These are phyloP conservation scores for Micractinium conductrix DNA, from an alignment of 139 green algal species.

Conservation along the genomic window DNA sequence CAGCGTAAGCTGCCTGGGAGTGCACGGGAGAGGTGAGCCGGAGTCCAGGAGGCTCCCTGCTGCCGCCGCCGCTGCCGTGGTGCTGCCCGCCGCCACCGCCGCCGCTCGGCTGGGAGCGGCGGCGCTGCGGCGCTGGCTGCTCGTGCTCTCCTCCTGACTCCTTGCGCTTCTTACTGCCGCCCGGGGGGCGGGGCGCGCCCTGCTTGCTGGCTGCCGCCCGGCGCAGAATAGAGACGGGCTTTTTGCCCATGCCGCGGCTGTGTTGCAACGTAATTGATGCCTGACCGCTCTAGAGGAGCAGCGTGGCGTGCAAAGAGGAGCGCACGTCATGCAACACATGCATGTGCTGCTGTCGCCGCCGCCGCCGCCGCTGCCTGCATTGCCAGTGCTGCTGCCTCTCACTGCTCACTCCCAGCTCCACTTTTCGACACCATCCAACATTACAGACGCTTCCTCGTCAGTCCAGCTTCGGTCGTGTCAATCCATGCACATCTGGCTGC, in stretches of 20 bases:
- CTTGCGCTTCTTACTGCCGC: too few species aligned
- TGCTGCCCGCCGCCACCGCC: background rate
- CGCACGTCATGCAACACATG: too few species aligned
- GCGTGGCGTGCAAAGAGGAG: too few species aligned
- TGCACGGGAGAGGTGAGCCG: slow-evolving; percentile 71
- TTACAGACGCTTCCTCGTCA: too few species aligned
- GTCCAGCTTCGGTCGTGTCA: slow-evolving; percentile 18
- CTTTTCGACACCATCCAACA: too few species aligned
- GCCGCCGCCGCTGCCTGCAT: background rate
- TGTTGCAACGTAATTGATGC: too few species aligned
- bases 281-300: too few species aligned
- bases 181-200: too few species aligned
- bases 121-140: background rate
- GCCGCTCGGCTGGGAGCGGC: background rate
- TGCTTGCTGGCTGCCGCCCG: too few species aligned
- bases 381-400: background rate
- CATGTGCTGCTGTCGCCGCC: background rate
- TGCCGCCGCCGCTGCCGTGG: background rate
- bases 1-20: slow-evolving; percentile 58
- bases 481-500: slow-evolving; percentile 23
- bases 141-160: too few species aligned
- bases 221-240: too few species aligned
- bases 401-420: background rate
- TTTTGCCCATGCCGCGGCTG: too few species aligned
- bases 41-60: slow-evolving; percentile 24